Evolutionary conservation across 2,329 filamentous ascomycete species (phyloP), one percentile per base, ranked within the genome.

Genomic region (Ceratocystis harringtonii): DNA sequence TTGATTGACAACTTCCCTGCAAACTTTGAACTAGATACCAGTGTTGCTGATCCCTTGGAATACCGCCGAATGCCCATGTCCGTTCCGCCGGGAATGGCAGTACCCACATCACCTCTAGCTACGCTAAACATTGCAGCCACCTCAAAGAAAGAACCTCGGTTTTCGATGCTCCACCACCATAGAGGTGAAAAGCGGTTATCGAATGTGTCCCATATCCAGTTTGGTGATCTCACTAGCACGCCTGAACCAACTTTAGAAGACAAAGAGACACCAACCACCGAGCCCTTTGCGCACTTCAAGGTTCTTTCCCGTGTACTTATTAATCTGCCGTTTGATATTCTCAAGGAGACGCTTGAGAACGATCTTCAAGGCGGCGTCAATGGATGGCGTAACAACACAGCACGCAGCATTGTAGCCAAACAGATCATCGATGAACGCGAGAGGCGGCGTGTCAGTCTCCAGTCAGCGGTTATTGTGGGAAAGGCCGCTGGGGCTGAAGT

Each of bases 241-340:
- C 70, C 69, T 5, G 67, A 61, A 15, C 44, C 55, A 10, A 43
- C n/a, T 36, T 15, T 25, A 6, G 30, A 64, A 19, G 45, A 41
- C 45, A 62, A 52, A 17, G 45, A 64, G 45, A 41, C 28, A 70
- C 6, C 68, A 36, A 71, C 69, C 32, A 4, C 10, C 15, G 44
- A 60, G 32, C 71, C 71, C 25, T 72, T 72, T 12, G 70, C 71
- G 28, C 74, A 78, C 36, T 78, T 79, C 28, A 77, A 78, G 0
- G 74, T 80, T 0, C 75, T 91, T 4, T 90, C 88, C 0, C 84
- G 81, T 32, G 76, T 89, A 25, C 76, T 92, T 1, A 75, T 90
- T 63, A 89, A 88, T 50, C 75, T 91, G 5, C 88, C 88, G 0
- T 88, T 88, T 69, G 76, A 80, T 15, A 76, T 86, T 32, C 77